Conservation (phyloP, 208 protist genomes). For the Trypanosomatidae sp. region DNA sequence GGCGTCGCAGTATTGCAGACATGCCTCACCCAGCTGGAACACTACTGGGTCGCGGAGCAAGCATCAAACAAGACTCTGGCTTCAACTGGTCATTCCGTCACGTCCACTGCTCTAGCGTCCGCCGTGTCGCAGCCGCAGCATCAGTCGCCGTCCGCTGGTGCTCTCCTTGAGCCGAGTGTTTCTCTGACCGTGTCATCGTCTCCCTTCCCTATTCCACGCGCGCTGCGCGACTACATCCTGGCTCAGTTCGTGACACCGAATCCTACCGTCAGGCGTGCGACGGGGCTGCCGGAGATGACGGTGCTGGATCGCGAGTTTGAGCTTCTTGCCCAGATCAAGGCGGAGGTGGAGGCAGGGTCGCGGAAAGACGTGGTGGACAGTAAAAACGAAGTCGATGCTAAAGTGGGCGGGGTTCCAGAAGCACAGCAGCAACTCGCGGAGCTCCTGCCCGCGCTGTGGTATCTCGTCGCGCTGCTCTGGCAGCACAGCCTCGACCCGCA, state of each 20-base stretch:
- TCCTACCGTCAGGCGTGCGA: constrained; percentile 2
- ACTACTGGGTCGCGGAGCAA: constrained; percentile 10
- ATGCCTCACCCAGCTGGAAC: constrained; percentile 7
- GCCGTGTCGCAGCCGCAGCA: background rate
- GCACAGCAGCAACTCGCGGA: constrained; percentile 16
- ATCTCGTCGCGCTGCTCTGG: constrained; percentile 41
- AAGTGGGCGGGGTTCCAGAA: background rate
- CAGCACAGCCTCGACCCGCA: constrained; percentile 21
- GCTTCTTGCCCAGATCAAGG: constrained; percentile 8
- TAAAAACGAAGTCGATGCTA: background rate
- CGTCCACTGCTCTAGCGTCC: background rate
- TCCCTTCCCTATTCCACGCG: background rate
- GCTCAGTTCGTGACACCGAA: constrained; percentile 5
- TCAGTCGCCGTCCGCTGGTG: background rate
- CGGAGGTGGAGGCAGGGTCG: constrained; percentile 1
- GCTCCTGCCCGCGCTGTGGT: constrained; percentile 46
- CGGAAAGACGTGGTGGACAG: background rate
- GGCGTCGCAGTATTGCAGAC: constrained; percentile 12
- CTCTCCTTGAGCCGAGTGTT: background rate
- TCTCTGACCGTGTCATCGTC: background rate
- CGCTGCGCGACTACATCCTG: constrained; percentile 9
- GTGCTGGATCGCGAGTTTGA: constrained; percentile 17
- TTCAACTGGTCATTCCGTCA: background rate
- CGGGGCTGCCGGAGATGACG: constrained; percentile 25
- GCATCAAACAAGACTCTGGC: background rate